These are phyloP conservation scores for Citrus reticulata DNA, from an alignment of 345 rosid species.

Conservation along the genomic window DNA sequence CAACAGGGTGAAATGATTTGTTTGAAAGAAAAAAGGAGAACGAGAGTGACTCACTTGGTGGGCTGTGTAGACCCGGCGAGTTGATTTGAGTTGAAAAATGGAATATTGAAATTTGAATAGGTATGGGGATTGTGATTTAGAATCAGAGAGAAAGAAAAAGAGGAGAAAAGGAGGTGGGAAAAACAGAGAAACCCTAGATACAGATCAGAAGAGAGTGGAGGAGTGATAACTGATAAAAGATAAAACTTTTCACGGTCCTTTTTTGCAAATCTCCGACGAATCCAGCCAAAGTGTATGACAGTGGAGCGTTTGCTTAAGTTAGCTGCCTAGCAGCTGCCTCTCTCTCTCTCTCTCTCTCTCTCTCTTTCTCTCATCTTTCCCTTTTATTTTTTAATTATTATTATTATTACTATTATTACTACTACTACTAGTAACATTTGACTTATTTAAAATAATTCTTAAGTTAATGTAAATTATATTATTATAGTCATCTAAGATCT, in stretches of 20 bases:
- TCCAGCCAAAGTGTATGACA: slow-evolving; percentile 54
- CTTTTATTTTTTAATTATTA: too few species aligned
- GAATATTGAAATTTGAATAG: neutral
- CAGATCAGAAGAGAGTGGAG: neutral
- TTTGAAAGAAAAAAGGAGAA: neutral
- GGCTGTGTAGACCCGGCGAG: slow-evolving; percentile 17
- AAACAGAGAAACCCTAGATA: neutral
- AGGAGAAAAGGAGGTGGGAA: neutral
- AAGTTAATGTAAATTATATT: too few species aligned
- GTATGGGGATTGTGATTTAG: neutral
- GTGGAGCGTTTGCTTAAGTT: slow-evolving; percentile 11
- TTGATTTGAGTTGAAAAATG: slow-evolving; percentile 2
- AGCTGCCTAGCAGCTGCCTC: neutral
- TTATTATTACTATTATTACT: too few species aligned
- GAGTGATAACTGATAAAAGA: neutral
- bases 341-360: neutral
- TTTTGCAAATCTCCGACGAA: slow-evolving; percentile 22
- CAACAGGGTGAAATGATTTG: neutral
- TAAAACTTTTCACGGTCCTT: neutral
- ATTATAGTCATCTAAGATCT: too few species aligned
- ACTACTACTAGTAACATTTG: too few species aligned
- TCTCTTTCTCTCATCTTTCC: neutral
- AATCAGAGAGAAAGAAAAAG: slow-evolving; percentile 18
- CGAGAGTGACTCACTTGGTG: slow-evolving; percentile 26
- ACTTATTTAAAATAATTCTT: too few species aligned